phyloP scores from a whole-genome alignment of 2,329 filamentous ascomycete species.

The Aspergillus sp. region DNA sequence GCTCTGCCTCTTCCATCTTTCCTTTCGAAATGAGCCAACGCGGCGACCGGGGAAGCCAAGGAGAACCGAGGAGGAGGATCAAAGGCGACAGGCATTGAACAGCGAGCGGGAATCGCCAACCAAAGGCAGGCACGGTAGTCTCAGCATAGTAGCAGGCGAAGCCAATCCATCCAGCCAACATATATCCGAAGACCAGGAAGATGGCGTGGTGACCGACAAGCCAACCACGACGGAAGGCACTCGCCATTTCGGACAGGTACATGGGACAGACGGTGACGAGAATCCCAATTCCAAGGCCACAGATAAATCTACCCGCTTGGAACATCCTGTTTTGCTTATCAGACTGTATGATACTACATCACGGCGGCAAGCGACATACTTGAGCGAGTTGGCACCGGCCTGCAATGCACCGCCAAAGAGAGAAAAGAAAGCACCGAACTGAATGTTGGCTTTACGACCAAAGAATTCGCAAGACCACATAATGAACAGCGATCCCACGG shows the following conservation, averaged over 20 bases:
- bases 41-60: slow-evolving; percentile 42
- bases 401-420: slow-evolving; percentile 45
- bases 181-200: slow-evolving; percentile 44
- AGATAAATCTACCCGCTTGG: slow-evolving; percentile 38
- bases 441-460: slow-evolving; percentile 42
- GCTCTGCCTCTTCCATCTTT: slow-evolving; percentile 40
- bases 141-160: slow-evolving; percentile 41
- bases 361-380: slow-evolving; percentile 21
- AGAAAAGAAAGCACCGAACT: slow-evolving; percentile 39
- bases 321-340: slow-evolving; percentile 31
- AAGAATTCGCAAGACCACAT: slow-evolving; percentile 45
- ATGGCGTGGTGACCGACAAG: slow-evolving; percentile 43
- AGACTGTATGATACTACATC: neutral
- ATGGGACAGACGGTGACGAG: slow-evolving; percentile 41
- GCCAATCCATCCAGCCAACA: slow-evolving; percentile 40
- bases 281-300: slow-evolving; percentile 38
- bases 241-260: slow-evolving; percentile 41
- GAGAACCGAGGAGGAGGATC: slow-evolving; percentile 35
- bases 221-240: slow-evolving; percentile 37
- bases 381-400: slow-evolving; percentile 39
- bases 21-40: slow-evolving; percentile 47
- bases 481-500: slow-evolving; percentile 42
- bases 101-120: slow-evolving; percentile 41
- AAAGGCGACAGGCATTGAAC: slow-evolving; percentile 37
- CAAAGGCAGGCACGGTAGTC: slow-evolving; percentile 30